These are phyloP conservation scores for Diaporthe amygdali DNA, from an alignment of 2,329 filamentous ascomycete species.

Conservation along the genomic window DNA sequence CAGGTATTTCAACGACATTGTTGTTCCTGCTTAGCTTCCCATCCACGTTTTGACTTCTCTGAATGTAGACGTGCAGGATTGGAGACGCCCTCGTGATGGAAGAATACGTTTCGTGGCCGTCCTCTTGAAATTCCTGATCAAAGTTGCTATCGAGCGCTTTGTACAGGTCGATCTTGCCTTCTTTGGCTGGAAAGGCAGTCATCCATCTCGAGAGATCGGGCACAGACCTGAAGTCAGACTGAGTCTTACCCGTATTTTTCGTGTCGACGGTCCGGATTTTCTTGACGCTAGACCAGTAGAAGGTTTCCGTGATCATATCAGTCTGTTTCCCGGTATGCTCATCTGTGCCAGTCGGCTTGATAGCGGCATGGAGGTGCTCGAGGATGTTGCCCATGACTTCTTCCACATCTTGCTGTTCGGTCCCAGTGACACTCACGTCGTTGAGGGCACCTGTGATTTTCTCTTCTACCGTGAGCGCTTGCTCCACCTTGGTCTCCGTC, in stretches of 20 bases:
- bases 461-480: constrained; percentile 46
- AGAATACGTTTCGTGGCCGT: constrained; percentile 69
- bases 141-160: constrained; percentile 86
- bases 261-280: constrained; percentile 50
- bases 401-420: constrained; percentile 89
- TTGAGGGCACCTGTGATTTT: constrained; percentile 51
- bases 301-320: constrained; percentile 77
- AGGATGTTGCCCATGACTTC: constrained; percentile 95
- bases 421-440: constrained; percentile 54
- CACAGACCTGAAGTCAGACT: constrained; percentile 55
- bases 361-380: constrained; percentile 88
- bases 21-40: constrained; percentile 66
- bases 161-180: constrained; percentile 70
- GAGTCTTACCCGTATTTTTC: constrained; percentile 49
- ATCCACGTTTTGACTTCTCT: constrained; percentile 77
- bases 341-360: constrained; percentile 71
- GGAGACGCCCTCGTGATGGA: constrained; percentile 81
- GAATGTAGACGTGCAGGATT: constrained; percentile 87
- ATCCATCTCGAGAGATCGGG: constrained; percentile 61
- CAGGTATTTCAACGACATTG: constrained; percentile 78
- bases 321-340: constrained; percentile 72
- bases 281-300: constrained; percentile 67
- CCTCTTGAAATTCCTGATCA: constrained; percentile 76
- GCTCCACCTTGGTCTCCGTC: constrained; percentile 29
- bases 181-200: constrained; percentile 61